Evolutionary conservation across 495 filamentous ascomycete species (phyloP), one percentile per base, ranked within the genome.

Genomic region (Penicillium bovifimosum): DNA sequence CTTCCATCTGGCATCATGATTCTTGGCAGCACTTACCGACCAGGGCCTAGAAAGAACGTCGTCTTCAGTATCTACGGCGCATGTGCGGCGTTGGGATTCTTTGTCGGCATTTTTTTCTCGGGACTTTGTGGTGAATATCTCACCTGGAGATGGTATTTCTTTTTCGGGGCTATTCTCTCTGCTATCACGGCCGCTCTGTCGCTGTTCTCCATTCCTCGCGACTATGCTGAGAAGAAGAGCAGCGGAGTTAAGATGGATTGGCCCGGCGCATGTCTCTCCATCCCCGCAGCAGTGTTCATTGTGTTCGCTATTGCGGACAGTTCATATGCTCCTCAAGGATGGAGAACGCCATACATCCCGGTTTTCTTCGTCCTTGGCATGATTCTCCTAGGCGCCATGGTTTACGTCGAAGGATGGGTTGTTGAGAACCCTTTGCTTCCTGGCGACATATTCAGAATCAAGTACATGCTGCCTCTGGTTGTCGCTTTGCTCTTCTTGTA

Each of bases 1-100:
- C 69, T 93, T 17, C 89, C 90, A 3, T 83, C 86, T 3, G 80
- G 86, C 10, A 76, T 96, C 10, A 88, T 89, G 77, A 78, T 96
- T 11, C 68, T 96, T 10, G 88, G 88, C 2, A 86, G 83, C 60
- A 81, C 81, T 2, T 96, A 96, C 61, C 78, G 90, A 6, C 90
- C 90, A 0, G 90, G 90, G 0, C 88, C 88, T 6, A 74, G 90
- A 9, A 95, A 95, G 70, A 96, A 95, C 59, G 55, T 93, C 11
- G 80, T 93, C 0, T 95, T 95, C 63, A 82, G 83, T 38, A 66
- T 93, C 0, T 95, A 92, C 64, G 87, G 90, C 1, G 86, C 85
- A 0, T 83, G 82, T 54, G 88, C 89, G 0, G 83, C 85, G 0
- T 54, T 91, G 0, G 90, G 90, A 0, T 95, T 95, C 71, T 95